These are phyloP conservation scores for Achlya hypogyna DNA, from an alignment of 352 stramenopile species.

Conservation along the genomic window DNA sequence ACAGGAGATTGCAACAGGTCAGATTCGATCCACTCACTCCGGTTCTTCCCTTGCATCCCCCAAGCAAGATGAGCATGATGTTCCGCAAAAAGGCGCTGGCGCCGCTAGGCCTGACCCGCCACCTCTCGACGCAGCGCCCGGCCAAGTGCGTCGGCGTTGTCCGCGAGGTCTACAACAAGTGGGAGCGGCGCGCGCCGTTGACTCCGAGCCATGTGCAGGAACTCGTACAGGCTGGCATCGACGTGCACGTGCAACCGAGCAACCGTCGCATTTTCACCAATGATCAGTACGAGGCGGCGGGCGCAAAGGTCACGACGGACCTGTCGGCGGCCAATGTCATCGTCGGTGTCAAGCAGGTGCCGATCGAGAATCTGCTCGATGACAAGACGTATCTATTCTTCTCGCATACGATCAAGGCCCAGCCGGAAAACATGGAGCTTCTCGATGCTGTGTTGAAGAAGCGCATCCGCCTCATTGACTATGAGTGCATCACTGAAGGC, in stretches of 20 bases:
- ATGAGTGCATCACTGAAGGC: slow-evolving; percentile 91
- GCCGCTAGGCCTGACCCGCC: neutral
- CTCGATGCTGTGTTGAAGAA: slow-evolving; percentile 87
- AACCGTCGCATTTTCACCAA: slow-evolving; percentile 89
- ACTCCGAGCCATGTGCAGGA: slow-evolving; percentile 84
- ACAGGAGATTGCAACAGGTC: neutral
- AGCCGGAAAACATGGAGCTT: slow-evolving; percentile 93
- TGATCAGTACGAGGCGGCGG: slow-evolving; percentile 83
- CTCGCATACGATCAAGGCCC: slow-evolving; percentile 95
- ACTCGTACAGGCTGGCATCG: slow-evolving; percentile 66
- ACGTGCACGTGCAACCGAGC: slow-evolving; percentile 91
- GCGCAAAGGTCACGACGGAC: slow-evolving; percentile 86
- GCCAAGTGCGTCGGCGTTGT: slow-evolving; percentile 83
- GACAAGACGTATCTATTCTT: slow-evolving; percentile 97
- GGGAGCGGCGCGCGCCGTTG: slow-evolving; percentile 90
- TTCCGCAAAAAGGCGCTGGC: slow-evolving; percentile 13
- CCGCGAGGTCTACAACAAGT: slow-evolving; percentile 92
- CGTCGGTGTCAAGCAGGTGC: slow-evolving; percentile 93
- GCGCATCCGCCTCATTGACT: slow-evolving; percentile 92
- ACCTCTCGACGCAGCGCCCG: neutral
- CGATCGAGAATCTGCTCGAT: slow-evolving; percentile 61
- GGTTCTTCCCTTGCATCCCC: neutral
- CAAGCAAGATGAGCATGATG: slow-evolving; percentile 15
- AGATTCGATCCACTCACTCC: neutral
- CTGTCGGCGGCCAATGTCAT: slow-evolving; percentile 84